Conservation (phyloP, 306 rosid genomes). For the Coriaria nepalensis region DNA sequence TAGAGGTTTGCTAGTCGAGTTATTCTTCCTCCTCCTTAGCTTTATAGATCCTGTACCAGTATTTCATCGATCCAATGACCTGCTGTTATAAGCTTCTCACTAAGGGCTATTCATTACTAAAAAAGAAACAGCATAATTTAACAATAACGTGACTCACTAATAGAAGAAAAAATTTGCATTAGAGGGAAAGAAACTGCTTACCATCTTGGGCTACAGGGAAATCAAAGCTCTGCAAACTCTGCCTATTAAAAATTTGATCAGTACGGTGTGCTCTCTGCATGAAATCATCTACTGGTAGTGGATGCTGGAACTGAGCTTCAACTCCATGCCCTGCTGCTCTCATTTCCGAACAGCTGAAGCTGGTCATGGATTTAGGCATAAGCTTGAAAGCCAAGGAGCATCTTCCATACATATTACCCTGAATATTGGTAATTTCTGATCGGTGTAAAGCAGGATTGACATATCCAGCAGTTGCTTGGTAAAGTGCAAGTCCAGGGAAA, state of each 20-base stretch:
- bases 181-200: conserved; percentile 16
- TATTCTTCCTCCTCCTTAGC: conserved; percentile 71
- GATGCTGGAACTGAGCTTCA: conserved; percentile 85
- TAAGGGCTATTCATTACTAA: conserved; percentile 44
- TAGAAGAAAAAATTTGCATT: not conserved
- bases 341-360: conserved; percentile 91
- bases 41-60: conserved; percentile 99
- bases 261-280: conserved; percentile 85
- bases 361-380: conserved; percentile 82
- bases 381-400: conserved; percentile 81
- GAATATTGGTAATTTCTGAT: conserved; percentile 50
- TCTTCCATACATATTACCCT: conserved; percentile 63
- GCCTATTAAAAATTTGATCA: conserved; percentile 62
- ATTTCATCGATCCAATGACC: conserved; percentile 98
- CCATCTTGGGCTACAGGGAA: conserved; percentile 71
- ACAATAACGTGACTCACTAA: conserved; percentile 14
- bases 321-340: conserved; percentile 92
- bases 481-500: conserved; percentile 93
- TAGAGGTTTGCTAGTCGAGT: conserved; percentile 67
- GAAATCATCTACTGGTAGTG: conserved; percentile 88
- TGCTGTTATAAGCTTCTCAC: conserved; percentile 78
- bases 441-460: conserved; percentile 78
- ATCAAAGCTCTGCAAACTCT: conserved; percentile 60
- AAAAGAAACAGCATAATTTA: conserved; percentile 20
- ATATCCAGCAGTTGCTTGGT: conserved; percentile 97